phyloP scores from a whole-genome alignment of 2,329 filamentous ascomycete species.

The Cercospora beticola region DNA sequence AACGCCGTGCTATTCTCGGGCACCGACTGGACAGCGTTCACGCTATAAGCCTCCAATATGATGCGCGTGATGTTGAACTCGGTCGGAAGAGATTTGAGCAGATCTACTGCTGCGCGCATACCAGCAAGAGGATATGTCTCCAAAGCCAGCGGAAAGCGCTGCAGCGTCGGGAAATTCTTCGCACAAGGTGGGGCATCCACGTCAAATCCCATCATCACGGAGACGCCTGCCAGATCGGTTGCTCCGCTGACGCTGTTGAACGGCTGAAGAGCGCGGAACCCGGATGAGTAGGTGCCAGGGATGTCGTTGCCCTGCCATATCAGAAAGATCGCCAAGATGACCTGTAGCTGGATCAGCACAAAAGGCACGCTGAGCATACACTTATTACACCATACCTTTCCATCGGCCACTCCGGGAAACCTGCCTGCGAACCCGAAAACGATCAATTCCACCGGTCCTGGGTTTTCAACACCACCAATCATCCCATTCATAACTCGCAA shows the following conservation, averaged over 20 bases:
- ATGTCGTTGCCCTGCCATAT: not conserved
- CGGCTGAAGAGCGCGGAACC: not conserved
- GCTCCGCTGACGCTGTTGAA: not conserved
- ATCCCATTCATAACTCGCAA: not conserved
- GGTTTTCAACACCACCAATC: not conserved
- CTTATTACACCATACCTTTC: not conserved
- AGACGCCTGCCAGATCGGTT: not conserved
- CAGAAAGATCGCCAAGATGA: not conserved
- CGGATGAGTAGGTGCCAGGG: not conserved
- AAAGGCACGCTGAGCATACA: not conserved
- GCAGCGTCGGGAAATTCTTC: not conserved
- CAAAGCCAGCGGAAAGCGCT: not conserved
- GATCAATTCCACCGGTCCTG: not conserved
- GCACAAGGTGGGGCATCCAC: not conserved
- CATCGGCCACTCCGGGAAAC: not conserved
- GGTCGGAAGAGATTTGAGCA: conserved; percentile 1
- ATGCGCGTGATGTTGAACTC: conserved; percentile 4
- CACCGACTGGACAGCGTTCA: not conserved
- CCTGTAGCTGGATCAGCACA: not conserved
- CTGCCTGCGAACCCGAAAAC: not conserved
- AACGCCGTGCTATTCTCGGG: not conserved
- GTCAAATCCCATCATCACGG: not conserved
- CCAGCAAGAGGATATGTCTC: not conserved
- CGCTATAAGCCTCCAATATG: conserved; percentile 10
- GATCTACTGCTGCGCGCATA: conserved; percentile 1